Conservation (phyloP, 306 rosid genomes). For the Trifolium subterraneum region DNA sequence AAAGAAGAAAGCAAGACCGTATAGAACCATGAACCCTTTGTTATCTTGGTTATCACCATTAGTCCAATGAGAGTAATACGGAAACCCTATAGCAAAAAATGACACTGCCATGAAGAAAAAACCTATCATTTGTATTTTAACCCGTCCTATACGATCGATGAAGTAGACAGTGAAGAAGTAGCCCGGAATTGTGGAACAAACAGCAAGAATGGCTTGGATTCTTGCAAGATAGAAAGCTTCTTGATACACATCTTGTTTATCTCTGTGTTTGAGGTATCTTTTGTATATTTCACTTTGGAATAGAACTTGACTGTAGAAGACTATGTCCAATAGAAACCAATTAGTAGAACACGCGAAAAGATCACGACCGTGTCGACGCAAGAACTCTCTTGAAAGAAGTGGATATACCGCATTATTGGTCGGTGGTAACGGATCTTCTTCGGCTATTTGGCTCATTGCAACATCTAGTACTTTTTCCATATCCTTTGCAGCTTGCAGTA, state of each 20-base stretch:
- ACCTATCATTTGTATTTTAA: conserved; percentile 68
- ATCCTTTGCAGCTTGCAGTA: conserved; percentile 72
- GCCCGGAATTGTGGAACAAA: conserved; percentile 74
- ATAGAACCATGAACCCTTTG: conserved; percentile 55
- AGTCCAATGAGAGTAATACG: conserved; percentile 58
- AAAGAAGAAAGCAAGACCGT: conserved; percentile 77
- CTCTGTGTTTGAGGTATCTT: not conserved
- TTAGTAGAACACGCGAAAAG: conserved; percentile 63
- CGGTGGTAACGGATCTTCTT: conserved; percentile 45
- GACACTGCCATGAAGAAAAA: conserved; percentile 63
- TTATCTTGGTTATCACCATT: fast-evolving
- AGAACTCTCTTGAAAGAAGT: conserved; percentile 56
- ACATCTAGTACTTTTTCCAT: conserved; percentile 78
- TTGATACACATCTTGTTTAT: not conserved
- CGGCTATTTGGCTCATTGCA: conserved; percentile 52
- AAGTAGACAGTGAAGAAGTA: conserved; percentile 71
- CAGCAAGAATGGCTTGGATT: conserved; percentile 65
- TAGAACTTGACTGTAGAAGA: conserved; percentile 74
- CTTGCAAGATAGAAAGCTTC: conserved; percentile 52
- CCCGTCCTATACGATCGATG: conserved; percentile 76
- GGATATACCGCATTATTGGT: conserved; percentile 30
- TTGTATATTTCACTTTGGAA: conserved; percentile 67
- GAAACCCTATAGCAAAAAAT: conserved; percentile 60
- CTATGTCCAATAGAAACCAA: conserved; percentile 73
- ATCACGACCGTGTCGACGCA: conserved; percentile 67